These are phyloP conservation scores for Lanmaoa pseudosensibilis DNA, from an alignment of 768 basidiomycete species.

Conservation along the genomic window DNA sequence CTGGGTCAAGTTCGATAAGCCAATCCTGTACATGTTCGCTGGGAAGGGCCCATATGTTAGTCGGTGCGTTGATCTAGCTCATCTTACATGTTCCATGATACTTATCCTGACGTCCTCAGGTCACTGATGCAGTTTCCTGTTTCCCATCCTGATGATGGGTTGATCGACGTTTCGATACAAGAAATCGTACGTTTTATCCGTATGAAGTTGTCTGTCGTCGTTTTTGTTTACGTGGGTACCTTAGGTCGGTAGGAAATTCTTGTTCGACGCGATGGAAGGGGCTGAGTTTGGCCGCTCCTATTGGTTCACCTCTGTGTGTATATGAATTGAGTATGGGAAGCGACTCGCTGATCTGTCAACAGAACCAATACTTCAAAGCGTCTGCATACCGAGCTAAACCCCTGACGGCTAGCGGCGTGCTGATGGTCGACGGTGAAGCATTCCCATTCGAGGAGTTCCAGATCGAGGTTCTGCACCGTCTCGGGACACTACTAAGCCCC, in stretches of 20 bases:
- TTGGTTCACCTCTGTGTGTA: constrained; percentile 60
- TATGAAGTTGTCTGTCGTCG: background rate
- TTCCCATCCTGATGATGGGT: constrained; percentile 74
- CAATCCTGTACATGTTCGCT: constrained; percentile 68
- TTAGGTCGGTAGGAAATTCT: constrained; percentile 42
- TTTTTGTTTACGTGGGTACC: constrained; percentile 1
- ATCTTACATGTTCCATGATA: background rate
- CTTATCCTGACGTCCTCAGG: constrained; percentile 33
- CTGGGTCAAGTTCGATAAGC: constrained; percentile 73
- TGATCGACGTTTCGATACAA: constrained; percentile 72
- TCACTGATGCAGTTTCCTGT: constrained; percentile 85
- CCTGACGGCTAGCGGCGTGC: constrained; percentile 46
- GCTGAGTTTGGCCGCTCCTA: constrained; percentile 60
- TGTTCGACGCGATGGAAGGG: constrained; percentile 56
- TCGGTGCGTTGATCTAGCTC: constrained; percentile 40
- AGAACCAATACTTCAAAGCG: constrained; percentile 76
- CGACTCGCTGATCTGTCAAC: constrained; percentile 6
- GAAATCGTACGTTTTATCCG: constrained; percentile 45
- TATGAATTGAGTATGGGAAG: background rate
- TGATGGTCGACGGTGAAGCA: constrained; percentile 78
- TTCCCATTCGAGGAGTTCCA: constrained; percentile 75
- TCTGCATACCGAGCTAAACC: constrained; percentile 73
- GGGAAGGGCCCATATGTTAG: constrained; percentile 79
- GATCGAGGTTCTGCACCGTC: constrained; percentile 69
- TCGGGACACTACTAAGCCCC: constrained; percentile 67